Evolutionary conservation across 2,329 filamentous ascomycete species (phyloP), one percentile per base, ranked within the genome.

Genomic region (Sarocladium oryzae): DNA sequence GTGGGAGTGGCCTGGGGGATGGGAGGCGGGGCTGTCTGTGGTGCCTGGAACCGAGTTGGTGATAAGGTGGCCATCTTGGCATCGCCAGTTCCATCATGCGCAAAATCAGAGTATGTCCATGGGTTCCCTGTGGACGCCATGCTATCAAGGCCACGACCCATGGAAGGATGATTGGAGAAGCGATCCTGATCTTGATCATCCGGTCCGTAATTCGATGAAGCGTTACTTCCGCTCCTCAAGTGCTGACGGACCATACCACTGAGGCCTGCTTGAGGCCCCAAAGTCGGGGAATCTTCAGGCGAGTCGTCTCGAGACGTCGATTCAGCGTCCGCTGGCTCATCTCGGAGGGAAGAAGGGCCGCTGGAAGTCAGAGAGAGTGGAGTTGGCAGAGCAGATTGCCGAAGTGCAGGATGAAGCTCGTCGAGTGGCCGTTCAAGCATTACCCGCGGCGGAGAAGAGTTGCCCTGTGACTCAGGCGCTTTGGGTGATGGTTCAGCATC

Each of bases 201-300:
- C 68, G 69, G 52, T 23, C 79, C 81, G 57, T 89, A 89, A 23
- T 93, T 76, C 0, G 89, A 95, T 1, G 92, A 97, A 13, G 82
- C 78, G 53, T 85, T 85, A 68, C 92, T 97, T 56, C 85, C 82
- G 30, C 82, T 82, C 49, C 93, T 83, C 36, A 97, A 71, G 71
- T 97, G 93, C 55, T 91, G 85, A 28, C 86, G 82, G 41, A 96
- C 84, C 73, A 96, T 79, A 2, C 86, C 87, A 60, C 85, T 92
- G 15, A 96, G 74, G 1, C 88, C 89, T 10, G 63, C 51, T 15
- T 73, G 73, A 0, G 87, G 85, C 2, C 86, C 86, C 5, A 96
- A 70, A 0, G 89, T 95, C 1, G 91, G 90, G 0, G 90, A 95
- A 60, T 95, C 89, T 9, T 65, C 64, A 0, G 74, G 66, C 4